These are phyloP conservation scores for Isatis tinctoria DNA, from an alignment of 345 rosid genomes.

Conservation along the genomic window DNA sequence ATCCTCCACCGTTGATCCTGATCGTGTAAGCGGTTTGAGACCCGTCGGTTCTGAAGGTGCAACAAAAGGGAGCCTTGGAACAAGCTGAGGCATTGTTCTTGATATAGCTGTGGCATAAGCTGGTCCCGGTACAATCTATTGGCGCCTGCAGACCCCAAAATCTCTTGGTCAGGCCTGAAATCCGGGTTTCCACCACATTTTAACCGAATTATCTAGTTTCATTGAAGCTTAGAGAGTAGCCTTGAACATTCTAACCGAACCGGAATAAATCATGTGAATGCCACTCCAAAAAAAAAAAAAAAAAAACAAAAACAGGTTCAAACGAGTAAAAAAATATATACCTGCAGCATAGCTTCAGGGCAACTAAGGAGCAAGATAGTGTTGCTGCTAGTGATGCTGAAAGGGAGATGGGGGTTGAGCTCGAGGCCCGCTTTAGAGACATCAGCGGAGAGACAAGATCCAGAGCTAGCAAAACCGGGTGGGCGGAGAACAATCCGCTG, in stretches of 20 bases:
- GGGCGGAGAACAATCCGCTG: conserved; percentile 42
- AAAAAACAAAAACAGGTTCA: background rate
- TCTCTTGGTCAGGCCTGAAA: conserved; percentile 28
- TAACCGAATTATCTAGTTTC: background rate
- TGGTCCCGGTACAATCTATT: conserved; percentile 38
- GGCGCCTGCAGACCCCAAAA: conserved; percentile 30
- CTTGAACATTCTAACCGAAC: background rate
- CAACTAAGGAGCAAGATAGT: conserved; percentile 51
- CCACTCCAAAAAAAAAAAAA: background rate
- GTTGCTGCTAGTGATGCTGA: conserved; percentile 46
- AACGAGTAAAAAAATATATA: background rate
- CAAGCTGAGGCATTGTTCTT: conserved; percentile 36
- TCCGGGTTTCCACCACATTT: conserved; percentile 13
- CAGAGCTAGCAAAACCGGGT: conserved; percentile 14
- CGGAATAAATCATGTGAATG: background rate
- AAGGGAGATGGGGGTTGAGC: conserved; percentile 43
- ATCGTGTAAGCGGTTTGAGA: conserved; percentile 34
- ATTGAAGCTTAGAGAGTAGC: background rate
- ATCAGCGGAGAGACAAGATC: conserved; percentile 44
- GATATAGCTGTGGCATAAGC: conserved; percentile 48
- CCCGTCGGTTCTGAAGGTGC: conserved; percentile 41
- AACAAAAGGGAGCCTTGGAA: conserved; percentile 39
- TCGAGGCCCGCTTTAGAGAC: conserved; percentile 35
- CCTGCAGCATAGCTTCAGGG: conserved; percentile 33
- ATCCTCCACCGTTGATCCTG: conserved; percentile 38